phyloP scores from a whole-genome alignment of 1,139 yeast genomes.

The Groenewaldozyma auringiensis region DNA sequence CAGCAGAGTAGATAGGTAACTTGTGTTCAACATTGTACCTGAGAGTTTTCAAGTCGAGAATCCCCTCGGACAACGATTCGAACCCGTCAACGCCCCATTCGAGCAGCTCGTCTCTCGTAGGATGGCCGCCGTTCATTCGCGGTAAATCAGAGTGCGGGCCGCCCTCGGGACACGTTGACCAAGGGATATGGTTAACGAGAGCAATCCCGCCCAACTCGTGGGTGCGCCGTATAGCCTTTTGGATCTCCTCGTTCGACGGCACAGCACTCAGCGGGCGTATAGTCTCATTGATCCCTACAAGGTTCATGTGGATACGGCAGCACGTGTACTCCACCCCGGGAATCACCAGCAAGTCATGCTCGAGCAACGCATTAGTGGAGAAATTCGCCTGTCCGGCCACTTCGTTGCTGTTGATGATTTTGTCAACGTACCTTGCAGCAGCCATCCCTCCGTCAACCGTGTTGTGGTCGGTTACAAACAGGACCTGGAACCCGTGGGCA shows the following conservation, averaged over 20 bases:
- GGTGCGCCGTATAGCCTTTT: conserved; percentile 13
- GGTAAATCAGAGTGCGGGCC: conserved; percentile 16
- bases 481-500: conserved; percentile 21
- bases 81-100: conserved; percentile 23
- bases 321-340: conserved; percentile 25
- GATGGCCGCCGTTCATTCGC: conserved; percentile 14
- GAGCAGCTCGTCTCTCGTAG: conserved; percentile 18
- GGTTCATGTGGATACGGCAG: conserved; percentile 25
- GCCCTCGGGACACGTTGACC: conserved; percentile 20
- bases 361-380: neutral
- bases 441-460: conserved; percentile 19
- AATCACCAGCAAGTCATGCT: conserved; percentile 13
- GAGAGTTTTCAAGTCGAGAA: conserved; percentile 18
- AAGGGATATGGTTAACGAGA: conserved; percentile 22
- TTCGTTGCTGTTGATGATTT: conserved; percentile 7
- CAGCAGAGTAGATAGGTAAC: conserved; percentile 21
- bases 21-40: conserved; percentile 14
- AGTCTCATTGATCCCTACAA: conserved; percentile 22
- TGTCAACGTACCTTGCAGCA: conserved; percentile 15
- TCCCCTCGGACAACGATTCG: conserved; percentile 21
- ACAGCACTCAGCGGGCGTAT: conserved; percentile 17
- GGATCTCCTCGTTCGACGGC: conserved; percentile 20
- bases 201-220: conserved; percentile 23
- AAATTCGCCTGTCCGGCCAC: conserved; percentile 1
- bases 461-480: conserved; percentile 25